Evolutionary conservation across 1,284 basidiomycete genomes (phyloP), one percentile per base, ranked within the genome.

Genomic region (Sanguinoderma infundibulare): DNA sequence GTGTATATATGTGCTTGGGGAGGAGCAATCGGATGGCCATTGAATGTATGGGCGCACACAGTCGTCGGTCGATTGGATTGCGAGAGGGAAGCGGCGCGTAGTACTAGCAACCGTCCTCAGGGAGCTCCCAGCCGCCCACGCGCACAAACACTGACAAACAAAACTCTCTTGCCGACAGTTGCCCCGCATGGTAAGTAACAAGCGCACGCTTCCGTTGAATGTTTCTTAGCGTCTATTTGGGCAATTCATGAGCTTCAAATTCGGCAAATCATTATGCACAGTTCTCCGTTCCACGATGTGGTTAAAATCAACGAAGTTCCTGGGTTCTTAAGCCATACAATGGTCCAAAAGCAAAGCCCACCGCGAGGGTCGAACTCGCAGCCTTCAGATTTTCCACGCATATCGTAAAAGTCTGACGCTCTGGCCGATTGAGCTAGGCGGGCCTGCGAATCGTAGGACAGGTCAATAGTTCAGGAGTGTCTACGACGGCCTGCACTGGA

Each of bases 331-430:
- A n/a, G n/a, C n/a, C n/a, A n/a, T n/a, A n/a, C n/a, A n/a, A n/a
- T n/a, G n/a, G n/a, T n/a, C n/a, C n/a, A n/a, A n/a, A n/a, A n/a
- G n/a, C n/a, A n/a, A n/a, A 91, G 89, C 87, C 89, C 89, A 91
- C 89, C 89, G 89, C 87, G 89, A 91, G 90, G 89, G 89, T 92
- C 90, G 89, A 92, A 92, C 89, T 90, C 87, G 87, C 90, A 92
- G 88, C 89, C 89, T 91, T 91, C 90, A 89, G 87, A 89, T 67
- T 57, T n/a, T n/a, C n/a, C n/a, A n/a, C n/a, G n/a, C n/a, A n/a
- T 10, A 14, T 5, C 61, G 50, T 72, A 74, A 74, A 72, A 90
- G 89, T 89, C 89, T 89, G 87, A 89, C 87, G 89, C 88, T 90
- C 88, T 90, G 87, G 85, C 88, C 88, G 87, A 90, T 90, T 90